Conservation (phyloP, 345 rosid species). For the Crucihimalaya himalaica region DNA sequence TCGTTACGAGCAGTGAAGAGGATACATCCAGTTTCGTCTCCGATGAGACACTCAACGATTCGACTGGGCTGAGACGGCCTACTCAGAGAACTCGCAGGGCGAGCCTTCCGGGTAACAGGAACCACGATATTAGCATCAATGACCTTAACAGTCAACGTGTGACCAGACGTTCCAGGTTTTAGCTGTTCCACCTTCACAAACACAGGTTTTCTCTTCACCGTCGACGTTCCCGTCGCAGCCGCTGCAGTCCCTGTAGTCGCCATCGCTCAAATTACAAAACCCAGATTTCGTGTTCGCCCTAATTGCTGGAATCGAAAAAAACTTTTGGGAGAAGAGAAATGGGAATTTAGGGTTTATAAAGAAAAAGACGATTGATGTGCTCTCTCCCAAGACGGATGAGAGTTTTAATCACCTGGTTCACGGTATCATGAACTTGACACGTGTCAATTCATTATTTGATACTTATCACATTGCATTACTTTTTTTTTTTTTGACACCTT, state of each 20-base stretch:
- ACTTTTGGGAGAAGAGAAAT: neutral
- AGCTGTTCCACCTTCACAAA: constrained; percentile 67
- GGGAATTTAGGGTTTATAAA: constrained; percentile 35
- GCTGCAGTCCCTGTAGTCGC: constrained; percentile 38
- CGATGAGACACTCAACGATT: constrained; percentile 79
- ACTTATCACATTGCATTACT: neutral
- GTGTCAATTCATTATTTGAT: neutral
- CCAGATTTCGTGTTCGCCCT: constrained; percentile 28
- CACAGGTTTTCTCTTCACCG: constrained; percentile 64
- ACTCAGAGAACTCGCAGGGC: constrained; percentile 49
- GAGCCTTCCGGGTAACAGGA: constrained; percentile 50
- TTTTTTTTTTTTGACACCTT: too few species aligned
- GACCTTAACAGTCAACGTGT: constrained; percentile 65
- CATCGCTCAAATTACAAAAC: constrained; percentile 18
- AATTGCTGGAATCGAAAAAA: constrained; percentile 7
- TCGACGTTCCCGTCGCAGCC: constrained; percentile 34
- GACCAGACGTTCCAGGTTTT: constrained; percentile 73
- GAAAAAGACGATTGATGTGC: constrained; percentile 18
- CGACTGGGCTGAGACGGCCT: constrained; percentile 59
- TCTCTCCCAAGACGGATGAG: constrained; percentile 24
- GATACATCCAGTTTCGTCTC: constrained; percentile 74
- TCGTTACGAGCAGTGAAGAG: constrained; percentile 91
- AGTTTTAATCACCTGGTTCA: constrained; percentile 31
- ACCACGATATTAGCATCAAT: constrained; percentile 51
- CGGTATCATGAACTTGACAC: constrained; percentile 6